Evolutionary conservation across 768 basidiomycete species (phyloP), one percentile per base, ranked within the genome.

Genomic region (Leccinum uliginosum): DNA sequence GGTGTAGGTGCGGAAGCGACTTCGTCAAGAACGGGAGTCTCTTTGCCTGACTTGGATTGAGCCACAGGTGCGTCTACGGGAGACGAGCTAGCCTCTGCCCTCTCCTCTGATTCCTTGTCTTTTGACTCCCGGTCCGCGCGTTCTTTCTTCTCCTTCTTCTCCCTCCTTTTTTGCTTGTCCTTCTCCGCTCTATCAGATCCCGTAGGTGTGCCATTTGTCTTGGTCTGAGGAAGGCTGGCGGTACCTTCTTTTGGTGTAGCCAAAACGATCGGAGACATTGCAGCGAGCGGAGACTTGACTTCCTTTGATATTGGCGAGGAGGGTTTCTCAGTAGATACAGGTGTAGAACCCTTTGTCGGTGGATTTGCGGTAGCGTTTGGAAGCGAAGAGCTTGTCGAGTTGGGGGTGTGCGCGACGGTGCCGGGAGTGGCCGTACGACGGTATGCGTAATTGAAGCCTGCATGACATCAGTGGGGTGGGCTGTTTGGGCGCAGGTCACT

Each of bases 361-460:
- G 63, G 62, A 54, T 72, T 74, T 35, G 71, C 67, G 2, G 69
- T 43, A 58, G 72, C 40, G 76, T 68, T 73, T 15, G 70, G 83
- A 19, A 86, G 75, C 5, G 80, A 72, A 14, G 83, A 79, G 1
- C 78, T 76, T 6, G 78, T 71, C 6, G 86, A 81, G 64, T 75
- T 82, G 4, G 87, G 85, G 0, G 86, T 88, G 19, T 81, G 78
- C 2, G 75, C 75, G 10, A 78, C 73, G 21, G 84, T 79, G 7
- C 74, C 73, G 3, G 79, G 74, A 3, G 74, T 82, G 30, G 86
- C 82, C 5, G 84, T 84, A 54, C 89, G 86, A 57, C 94, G 86
- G 71, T 96, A 96, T 2, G 91, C 91, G 62, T 93, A 99, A 75
- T 98, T 97, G 79, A 98, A 95, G 32, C 95, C 93, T 94, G 23